Evolutionary conservation across 805 yeast species (phyloP).

Genomic region (Saturnispora saitoi): DNA sequence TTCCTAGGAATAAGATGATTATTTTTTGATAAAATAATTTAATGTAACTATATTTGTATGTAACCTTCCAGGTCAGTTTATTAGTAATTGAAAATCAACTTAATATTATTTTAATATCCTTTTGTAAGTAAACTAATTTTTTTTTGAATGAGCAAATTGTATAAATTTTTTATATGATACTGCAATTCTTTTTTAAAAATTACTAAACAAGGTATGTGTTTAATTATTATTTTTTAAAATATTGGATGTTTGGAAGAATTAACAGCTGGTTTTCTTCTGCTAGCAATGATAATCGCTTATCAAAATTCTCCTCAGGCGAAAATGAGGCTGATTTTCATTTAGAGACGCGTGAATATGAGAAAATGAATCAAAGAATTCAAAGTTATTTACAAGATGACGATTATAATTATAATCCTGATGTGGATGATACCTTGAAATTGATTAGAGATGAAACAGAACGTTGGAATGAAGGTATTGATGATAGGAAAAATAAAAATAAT

Average conservation of each 20-base stretch:
- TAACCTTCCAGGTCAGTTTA: too few relatives aligned
- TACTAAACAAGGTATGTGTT: too few relatives aligned
- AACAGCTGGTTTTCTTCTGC: not conserved
- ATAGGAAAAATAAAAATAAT: not conserved
- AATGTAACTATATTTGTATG: too few relatives aligned
- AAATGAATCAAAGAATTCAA: conserved; percentile 10
- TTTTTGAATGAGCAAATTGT: too few relatives aligned
- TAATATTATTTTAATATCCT: too few relatives aligned
- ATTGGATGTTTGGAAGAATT: not conserved
- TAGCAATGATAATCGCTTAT: not conserved
- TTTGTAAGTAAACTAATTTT: too few relatives aligned
- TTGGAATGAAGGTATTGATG: conserved; percentile 10
- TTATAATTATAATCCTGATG: conserved; percentile 10
- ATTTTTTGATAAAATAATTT: too few relatives aligned
- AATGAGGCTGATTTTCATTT: conserved; percentile 1
- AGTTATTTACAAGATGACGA: conserved; percentile 11
- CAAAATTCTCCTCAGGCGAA: not conserved
- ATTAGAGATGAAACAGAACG: conserved; percentile 17
- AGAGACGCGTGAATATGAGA: not conserved
- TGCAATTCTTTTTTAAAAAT: too few relatives aligned
- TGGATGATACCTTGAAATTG: conserved; percentile 19
- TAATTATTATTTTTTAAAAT: too few relatives aligned
- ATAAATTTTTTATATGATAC: too few relatives aligned
- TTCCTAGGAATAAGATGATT: too few relatives aligned
- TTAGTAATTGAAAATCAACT: too few relatives aligned